Base-by-base conservation (phyloP, 1,284 basidiomycete genomes). In the Puccinia polysora region DNA sequence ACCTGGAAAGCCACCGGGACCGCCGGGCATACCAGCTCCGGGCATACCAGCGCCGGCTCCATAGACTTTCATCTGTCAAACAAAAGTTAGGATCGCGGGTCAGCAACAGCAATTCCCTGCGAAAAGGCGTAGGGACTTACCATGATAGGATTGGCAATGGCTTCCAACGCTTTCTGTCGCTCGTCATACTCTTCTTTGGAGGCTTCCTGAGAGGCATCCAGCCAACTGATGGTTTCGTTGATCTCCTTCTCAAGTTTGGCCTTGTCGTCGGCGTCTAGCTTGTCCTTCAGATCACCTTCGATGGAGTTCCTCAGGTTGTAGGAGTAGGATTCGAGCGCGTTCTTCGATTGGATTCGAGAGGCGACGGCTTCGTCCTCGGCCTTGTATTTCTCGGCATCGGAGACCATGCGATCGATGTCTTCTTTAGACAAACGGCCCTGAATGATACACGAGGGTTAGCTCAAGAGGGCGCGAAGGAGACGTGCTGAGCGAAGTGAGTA, bases 351-450 rank as follows among this genome's bases (percentile, higher is more conserved):
- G 81, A 96, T 95, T 75, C 92, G 89, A 30, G 69, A 50, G 34
- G 69, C 77, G 43, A 81, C 80, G n/a, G 79, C 82, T 74, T 80
- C 81, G 76, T 82, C 81, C 84, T 79, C 81, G 84, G 86, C 84
- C 83, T 89, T 91, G 85, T 91, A 95, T 83, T 91, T 89, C 83
- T 94, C 90, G n/a, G 90, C 91, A 78, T 94, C 91, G 69, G 82
- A 84, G 73, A 97, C 88, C 95, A 98, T 97, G 80, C 90, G 88
- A 83, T 97, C 94, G 76, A 97, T 97, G 83, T 97, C 94, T 82
- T 97, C 94, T 85, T 95, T 95, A 78, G 90, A 93, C 73, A 98
- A 84, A 82, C 95, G 93, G 71, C 95, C 89, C 73, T 78, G 76
- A 87, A 74, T 18, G 75, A 76, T 62, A 75, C 60, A 28, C 60